These are phyloP conservation scores for Pythium rishiriense DNA, from an alignment of 352 stramenopile species.

Conservation along the genomic window DNA sequence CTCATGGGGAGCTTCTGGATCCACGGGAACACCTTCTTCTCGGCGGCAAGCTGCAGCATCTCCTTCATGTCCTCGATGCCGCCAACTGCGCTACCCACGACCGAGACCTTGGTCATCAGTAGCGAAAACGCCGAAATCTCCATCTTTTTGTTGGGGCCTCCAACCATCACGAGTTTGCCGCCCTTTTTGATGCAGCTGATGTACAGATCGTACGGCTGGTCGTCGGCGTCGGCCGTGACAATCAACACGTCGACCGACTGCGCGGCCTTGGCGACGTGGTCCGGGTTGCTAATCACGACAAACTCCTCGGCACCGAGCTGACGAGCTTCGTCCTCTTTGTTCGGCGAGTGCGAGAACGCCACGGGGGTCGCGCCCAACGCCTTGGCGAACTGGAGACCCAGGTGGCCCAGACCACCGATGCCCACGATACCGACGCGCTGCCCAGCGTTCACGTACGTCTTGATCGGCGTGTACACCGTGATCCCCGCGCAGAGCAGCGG, in stretches of 20 bases:
- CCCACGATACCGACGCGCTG: conserved; percentile 57
- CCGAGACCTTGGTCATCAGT: conserved; percentile 41
- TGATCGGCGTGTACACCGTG: conserved; percentile 84
- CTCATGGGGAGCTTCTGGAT: conserved; percentile 12
- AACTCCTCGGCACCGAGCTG: conserved; percentile 27
- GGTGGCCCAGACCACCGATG: conserved; percentile 72
- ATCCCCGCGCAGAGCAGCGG: conserved; percentile 87
- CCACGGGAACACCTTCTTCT: background rate
- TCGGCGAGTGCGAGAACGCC: conserved; percentile 38
- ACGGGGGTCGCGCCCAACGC: conserved; percentile 48
- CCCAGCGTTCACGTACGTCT: conserved; percentile 48
- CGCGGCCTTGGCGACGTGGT: conserved; percentile 15
- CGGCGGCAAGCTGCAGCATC: conserved; percentile 1
- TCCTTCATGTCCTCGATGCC: conserved; percentile 3
- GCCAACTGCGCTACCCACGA: conserved; percentile 24
- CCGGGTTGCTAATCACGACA: conserved; percentile 18
- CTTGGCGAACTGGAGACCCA: conserved; percentile 69
- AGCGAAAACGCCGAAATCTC: conserved; percentile 16
- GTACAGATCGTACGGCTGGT: conserved; percentile 31
- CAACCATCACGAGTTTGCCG: conserved; percentile 33
- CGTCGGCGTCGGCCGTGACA: conserved; percentile 34
- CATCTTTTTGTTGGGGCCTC: conserved; percentile 18
- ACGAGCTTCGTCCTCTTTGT: conserved; percentile 25
- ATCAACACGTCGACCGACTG: conserved; percentile 30
- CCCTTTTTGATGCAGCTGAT: conserved; percentile 20